Base-by-base conservation (phyloP, 2,329 filamentous ascomycete species). In the Aspergillus terreus region DNA sequence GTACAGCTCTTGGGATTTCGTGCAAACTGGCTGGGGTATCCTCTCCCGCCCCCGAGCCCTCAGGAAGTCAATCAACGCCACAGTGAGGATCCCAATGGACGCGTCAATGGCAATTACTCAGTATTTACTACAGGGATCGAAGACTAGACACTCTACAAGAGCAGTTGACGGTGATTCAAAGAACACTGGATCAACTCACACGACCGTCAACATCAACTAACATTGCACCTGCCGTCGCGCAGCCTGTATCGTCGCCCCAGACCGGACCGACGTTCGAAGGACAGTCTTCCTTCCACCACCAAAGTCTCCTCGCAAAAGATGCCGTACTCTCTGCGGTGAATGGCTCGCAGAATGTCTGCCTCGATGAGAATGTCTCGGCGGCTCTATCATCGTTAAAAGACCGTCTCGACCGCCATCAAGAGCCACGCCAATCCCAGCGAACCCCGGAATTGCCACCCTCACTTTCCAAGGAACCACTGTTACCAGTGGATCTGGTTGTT, bases 281-380 rank as follows among this genome's bases (percentile, higher is more conserved):
- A 1, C 59, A 62, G 19, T 62, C 59, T 2, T 63, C 60, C 1
- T 63, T 63, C 17, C 58, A 61, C 38, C 58, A 62, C 46, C 59
- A 63, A 38, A 57, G 55, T 10, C 55, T 60, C 11, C 51, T 63
- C 15, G 60, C 60, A 2, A 52, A 58, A 38, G 62, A 64, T 44
- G 62, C 57, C 6, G 62, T 58, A 0, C 51, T 63, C 21, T 60
- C 58, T 6, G 60, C 62, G 5, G 53, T 60, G 7, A 51, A 50
- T 30, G 48, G 50, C 5, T 30, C 53, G 6, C 55, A 49, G 2
- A 43, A 46, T 6, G 46, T 36, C 11, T 50, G 53, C 15, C 33
- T 57, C 9, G 54, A 56, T 36, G 55, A 60, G 9, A 49, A 59
- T 17, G 60, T 63, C n/a, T 62, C 58, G 4, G 56, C 60, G 1